Evolutionary conservation across 768 basidiomycete species (phyloP), one percentile per base, ranked within the genome.

Genomic region (Podaxis mareebaensis): DNA sequence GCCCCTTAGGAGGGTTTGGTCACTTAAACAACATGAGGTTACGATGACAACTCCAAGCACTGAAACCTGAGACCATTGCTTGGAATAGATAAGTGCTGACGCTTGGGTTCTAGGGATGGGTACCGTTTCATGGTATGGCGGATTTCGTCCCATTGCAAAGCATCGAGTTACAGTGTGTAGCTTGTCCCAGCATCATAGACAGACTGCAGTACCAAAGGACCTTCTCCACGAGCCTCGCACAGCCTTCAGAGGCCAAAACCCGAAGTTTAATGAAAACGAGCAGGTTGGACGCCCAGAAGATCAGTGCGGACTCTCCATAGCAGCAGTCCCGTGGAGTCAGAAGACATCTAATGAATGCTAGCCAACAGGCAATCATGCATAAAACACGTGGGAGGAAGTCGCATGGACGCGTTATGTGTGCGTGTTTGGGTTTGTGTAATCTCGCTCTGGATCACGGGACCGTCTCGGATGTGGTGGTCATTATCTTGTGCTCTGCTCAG

Each of bases 341-440:
- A 12, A 6, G 11, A 17, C 24, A 10, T 20, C 15, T 44, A 58
- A 58, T 44, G n/a, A 15, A 22, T 40, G 26, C 20, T 36, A 40
- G 15, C 10, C 15, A 12, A 22, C 24, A 57, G 40, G 40, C 7
- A 24, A 24, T 13, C 48, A 28, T 59, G 33, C n/a, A 39, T 20
- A 49, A 33, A 51, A 51, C 20, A 46, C 33, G 49, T 15, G n/a
- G 39, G 2, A 48, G 40, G 40, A 17, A 13, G 17, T 13, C 4
- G 3, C 12, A 48, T 17, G 7, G 54, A 42, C 55, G 61, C 48
- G 61, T 63, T 63, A 30, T 56, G 54, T 63, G 54, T 30, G 44
- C 1, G 24, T 63, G 36, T 63, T 62, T 62, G 61, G 46, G 55
- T n/a, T 22, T n/a, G 17, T 53, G 60, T 30, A 24, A 61, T 44